These are phyloP conservation scores for Cercospora nicotianae DNA, from an alignment of 2,329 filamentous ascomycete genomes.

Conservation along the genomic window DNA sequence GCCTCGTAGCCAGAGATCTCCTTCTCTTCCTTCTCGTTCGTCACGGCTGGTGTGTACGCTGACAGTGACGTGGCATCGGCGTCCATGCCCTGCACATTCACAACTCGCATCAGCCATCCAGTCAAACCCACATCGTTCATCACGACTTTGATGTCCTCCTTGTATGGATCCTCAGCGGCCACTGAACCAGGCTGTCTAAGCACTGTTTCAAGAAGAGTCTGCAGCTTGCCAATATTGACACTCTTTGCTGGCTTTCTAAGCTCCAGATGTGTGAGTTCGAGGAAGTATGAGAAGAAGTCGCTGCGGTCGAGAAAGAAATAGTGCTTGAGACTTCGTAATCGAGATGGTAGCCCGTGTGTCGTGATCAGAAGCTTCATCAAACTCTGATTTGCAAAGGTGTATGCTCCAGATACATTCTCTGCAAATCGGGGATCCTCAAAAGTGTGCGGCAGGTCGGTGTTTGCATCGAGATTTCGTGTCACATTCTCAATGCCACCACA, in stretches of 20 bases:
- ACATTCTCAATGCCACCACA: conserved; percentile 82
- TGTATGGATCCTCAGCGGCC: conserved; percentile 92
- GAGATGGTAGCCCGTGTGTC: conserved; percentile 83
- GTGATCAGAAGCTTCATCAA: conserved; percentile 88
- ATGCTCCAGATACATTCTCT: conserved; percentile 93
- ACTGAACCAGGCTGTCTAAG: conserved; percentile 94
- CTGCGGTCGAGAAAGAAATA: conserved; percentile 99
- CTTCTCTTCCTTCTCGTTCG: conserved; percentile 68
- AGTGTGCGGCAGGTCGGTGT: conserved; percentile 83
- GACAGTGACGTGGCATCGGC: conserved; percentile 54
- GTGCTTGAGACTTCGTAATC: conserved; percentile 89
- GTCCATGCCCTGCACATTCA: conserved; percentile 94
- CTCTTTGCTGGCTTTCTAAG: conserved; percentile 77
- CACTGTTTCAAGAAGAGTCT: conserved; percentile 92
- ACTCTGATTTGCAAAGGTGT: conserved; percentile 92
- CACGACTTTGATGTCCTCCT: conserved; percentile 95
- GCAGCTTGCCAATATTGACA: conserved; percentile 90
- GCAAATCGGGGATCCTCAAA: conserved; percentile 91
- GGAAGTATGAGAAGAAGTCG: conserved; percentile 97
- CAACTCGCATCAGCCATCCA: conserved; percentile 91
- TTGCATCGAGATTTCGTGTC: conserved; percentile 67
- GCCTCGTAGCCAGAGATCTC: conserved; percentile 89
- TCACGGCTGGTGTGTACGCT: conserved; percentile 67
- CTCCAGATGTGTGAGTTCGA: conserved; percentile 87
- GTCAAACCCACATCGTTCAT: conserved; percentile 95